Percentiles rank a stretch among this genome's conserved stretches.
phyloP scores from a whole-genome alignment of 2,329 filamentous ascomycete genomes.

The Trichocomaceae sp. region DNA sequence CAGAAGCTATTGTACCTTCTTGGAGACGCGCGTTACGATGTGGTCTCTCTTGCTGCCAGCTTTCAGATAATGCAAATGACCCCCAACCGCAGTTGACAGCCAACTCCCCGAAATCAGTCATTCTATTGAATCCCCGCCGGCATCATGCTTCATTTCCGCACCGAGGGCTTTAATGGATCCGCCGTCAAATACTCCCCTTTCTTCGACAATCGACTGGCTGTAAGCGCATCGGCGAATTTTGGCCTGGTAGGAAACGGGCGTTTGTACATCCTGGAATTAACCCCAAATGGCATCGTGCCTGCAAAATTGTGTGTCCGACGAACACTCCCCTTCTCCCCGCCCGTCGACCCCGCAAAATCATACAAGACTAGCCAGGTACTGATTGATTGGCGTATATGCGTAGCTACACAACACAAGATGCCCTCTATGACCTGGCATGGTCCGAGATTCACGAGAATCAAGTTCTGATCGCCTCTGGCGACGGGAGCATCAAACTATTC shows the following conservation, averaged over 20 bases:
- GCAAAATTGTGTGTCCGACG: constrained; percentile 62
- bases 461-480: constrained; percentile 78
- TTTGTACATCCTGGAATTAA: constrained; percentile 76
- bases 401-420: constrained; percentile 94
- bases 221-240: constrained; percentile 88
- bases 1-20: neutral
- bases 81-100: neutral
- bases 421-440: constrained; percentile 91
- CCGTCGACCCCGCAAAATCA: constrained; percentile 2
- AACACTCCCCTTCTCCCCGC: neutral
- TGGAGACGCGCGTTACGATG: constrained; percentile 4
- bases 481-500: constrained; percentile 91
- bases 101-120: neutral
- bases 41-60: neutral
- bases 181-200: constrained; percentile 98
- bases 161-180: constrained; percentile 90
- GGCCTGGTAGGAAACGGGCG: constrained; percentile 91
- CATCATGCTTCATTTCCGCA: constrained; percentile 86
- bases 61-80: neutral
- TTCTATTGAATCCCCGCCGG: neutral
- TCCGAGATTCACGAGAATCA: constrained; percentile 96
- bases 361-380: neutral
- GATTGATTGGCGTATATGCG: neutral
- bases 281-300: constrained; percentile 72
- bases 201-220: constrained; percentile 88